Percentiles rank a stretch among this genome's conserved stretches.
phyloP scores from a whole-genome alignment of 257 asterid genomes.

The Lycium ferocissimum region DNA sequence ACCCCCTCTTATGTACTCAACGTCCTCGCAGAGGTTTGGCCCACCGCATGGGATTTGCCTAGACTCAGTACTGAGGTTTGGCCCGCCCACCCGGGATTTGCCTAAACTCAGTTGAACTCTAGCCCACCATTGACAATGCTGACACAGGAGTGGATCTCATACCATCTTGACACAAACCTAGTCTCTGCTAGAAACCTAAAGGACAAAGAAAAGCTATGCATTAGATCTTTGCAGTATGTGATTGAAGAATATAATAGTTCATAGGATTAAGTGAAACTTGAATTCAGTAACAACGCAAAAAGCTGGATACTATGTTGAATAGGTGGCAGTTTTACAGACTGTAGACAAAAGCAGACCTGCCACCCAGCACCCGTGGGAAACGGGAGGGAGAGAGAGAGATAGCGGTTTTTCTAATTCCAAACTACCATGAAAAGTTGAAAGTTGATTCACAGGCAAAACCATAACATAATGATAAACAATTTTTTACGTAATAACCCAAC shows the following conservation, averaged over 20 bases:
- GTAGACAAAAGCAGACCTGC: not conserved
- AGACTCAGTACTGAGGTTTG: too few species aligned
- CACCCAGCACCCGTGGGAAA: not conserved
- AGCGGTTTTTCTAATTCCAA: not conserved
- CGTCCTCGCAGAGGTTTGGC: too few species aligned
- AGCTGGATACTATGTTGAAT: not conserved
- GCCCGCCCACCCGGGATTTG: too few species aligned
- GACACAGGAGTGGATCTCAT: too few species aligned
- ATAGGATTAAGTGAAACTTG: not conserved
- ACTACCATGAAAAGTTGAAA: not conserved
- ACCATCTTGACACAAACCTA: constrained; percentile 43
- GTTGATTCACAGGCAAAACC: not conserved
- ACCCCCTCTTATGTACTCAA: too few species aligned
- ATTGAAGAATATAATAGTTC: not conserved
- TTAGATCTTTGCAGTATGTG: not conserved
- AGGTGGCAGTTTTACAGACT: not conserved
- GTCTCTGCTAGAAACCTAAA: constrained; percentile 84
- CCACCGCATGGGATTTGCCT: too few species aligned
- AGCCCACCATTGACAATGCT: too few species aligned
- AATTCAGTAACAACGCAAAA: not conserved
- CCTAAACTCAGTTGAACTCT: too few species aligned
- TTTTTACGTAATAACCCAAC: not conserved
- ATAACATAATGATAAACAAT: not conserved
- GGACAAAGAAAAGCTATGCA: not conserved
- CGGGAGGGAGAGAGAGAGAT: not conserved